Base-by-base conservation (phyloP, 2,329 filamentous ascomycete species). In the Aspergillus jensenii region DNA sequence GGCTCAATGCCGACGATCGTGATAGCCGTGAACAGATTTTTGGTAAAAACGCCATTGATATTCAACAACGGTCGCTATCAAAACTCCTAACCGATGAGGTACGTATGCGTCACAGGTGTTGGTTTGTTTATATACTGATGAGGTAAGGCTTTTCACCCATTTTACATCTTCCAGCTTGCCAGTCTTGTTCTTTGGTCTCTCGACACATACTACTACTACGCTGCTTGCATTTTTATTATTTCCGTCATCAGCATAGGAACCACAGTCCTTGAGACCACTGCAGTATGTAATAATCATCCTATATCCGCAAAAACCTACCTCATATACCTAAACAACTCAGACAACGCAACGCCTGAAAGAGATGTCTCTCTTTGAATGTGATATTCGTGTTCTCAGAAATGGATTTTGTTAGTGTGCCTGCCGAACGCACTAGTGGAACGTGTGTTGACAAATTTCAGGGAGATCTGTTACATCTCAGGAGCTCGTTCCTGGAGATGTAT, bases 171-270 rank as follows among this genome's bases (percentile, higher is more conserved):
- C 71, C 95, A 99, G 76, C 88, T 98, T 67, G 93, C 93, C 48
- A 98, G 95, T 79, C 80, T 99, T 64, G 76, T 96, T 41, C 84
- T 99, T 3, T 99, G 95, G 95, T 97, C 93, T 9, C 72, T 97
- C 65, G 95, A 99, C 70, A 84, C 96, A 67, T 99, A 99, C 74
- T 99, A 97, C 73, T 99, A 98, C 78, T 99, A 99, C 75, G 95
- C 95, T 4, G 83, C 87, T 15, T 96, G 93, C 72, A 99, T 99
- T 67, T 96, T 99, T 67, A 71, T 93, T 60, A 98, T 99, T 75
- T 99, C 96, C 0, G 84, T 95, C 45, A 90, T 92, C 66, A 98
- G 93, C 74, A 97, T 99, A 67, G 84, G 86, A 4, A 89, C 92
- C 2, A 97, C 95, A 0, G 82, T 99, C 14, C 76, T 97, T 57